Percentiles rank a stretch among this genome's conserved stretches.
Evolutionary conservation across 1,139 yeast genomes (phyloP).

Genomic region (Ogataea hybrid): DNA sequence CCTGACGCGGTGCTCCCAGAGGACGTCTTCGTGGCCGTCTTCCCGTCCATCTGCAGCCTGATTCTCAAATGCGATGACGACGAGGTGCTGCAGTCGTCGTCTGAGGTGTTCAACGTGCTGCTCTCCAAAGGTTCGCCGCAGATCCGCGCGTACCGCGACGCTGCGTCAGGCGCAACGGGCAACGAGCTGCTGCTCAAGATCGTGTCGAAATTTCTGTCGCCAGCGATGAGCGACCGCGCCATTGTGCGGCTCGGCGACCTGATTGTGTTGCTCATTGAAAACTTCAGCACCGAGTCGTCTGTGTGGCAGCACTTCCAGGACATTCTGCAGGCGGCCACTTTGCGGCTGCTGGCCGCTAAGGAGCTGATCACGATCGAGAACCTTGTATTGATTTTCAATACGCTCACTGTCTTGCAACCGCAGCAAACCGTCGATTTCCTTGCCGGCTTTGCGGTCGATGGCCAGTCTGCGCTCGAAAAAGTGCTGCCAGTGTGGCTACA

Average conservation of each 20-base stretch:
- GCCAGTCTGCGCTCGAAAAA: slow-evolving; percentile 41
- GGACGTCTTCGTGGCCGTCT: slow-evolving; percentile 46
- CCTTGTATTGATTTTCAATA: slow-evolving; percentile 72
- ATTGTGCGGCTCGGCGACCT: slow-evolving; percentile 73
- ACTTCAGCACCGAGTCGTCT: slow-evolving; percentile 46
- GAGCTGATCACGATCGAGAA: slow-evolving; percentile 76
- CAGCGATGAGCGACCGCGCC: slow-evolving; percentile 73
- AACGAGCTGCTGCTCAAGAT: slow-evolving; percentile 55
- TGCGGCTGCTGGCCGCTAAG: slow-evolving; percentile 60
- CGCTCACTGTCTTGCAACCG: slow-evolving; percentile 62
- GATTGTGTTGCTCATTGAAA: slow-evolving; percentile 60
- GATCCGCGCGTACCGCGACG: slow-evolving; percentile 41
- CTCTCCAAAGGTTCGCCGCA: slow-evolving; percentile 46
- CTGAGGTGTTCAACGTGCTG: slow-evolving; percentile 68
- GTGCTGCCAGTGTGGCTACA: slow-evolving; percentile 78
- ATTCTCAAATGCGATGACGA: slow-evolving; percentile 65
- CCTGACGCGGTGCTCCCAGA: slow-evolving; percentile 21
- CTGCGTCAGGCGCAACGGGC: slow-evolving; percentile 44
- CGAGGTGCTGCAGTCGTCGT: slow-evolving; percentile 74
- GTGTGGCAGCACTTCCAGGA: slow-evolving; percentile 44
- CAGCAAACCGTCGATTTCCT: slow-evolving; percentile 61
- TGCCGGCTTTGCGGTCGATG: slow-evolving; percentile 39
- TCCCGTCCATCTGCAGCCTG: slow-evolving; percentile 52
- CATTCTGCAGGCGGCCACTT: slow-evolving; percentile 71
- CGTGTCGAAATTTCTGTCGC: slow-evolving; percentile 69